Evolutionary conservation across 2,329 filamentous ascomycete genomes (phyloP).

Genomic region (Gnomoniopsis smithogilvyi): DNA sequence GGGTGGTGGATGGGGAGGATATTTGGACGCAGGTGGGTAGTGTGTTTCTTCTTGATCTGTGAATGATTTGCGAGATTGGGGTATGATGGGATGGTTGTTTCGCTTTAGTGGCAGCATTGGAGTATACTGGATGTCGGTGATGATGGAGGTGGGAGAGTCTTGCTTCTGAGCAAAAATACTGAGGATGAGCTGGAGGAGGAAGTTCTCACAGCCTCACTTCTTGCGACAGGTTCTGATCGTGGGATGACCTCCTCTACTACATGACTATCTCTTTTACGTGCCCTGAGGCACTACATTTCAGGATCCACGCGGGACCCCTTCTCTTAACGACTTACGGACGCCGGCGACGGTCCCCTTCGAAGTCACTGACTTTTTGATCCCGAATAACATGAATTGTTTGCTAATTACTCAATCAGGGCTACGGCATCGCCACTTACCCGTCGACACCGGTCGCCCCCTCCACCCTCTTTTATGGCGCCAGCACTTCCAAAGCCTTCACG

Average conservation of each 20-base stretch:
- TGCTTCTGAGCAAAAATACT: too few relatives aligned
- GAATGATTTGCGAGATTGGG: not conserved
- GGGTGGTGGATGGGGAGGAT: constrained; percentile 42
- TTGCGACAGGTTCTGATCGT: too few relatives aligned
- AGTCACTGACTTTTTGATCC: not conserved
- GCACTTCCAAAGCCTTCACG: constrained; percentile 53
- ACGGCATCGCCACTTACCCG: constrained; percentile 36
- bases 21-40: constrained; percentile 34
- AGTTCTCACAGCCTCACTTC: too few relatives aligned
- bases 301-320: too few relatives aligned
- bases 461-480: constrained; percentile 52
- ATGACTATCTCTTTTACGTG: too few relatives aligned
- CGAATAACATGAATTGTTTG: not conserved
- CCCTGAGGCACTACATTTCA: too few relatives aligned
- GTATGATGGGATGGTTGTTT: not conserved
- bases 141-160: too few relatives aligned
- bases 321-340: too few relatives aligned
- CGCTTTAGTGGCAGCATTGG: not conserved
- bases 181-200: too few relatives aligned
- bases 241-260: too few relatives aligned
- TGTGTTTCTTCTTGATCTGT: not conserved
- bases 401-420: constrained; percentile 32
- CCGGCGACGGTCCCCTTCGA: not conserved
- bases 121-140: too few relatives aligned
- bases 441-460: constrained; percentile 37